A percentile compares a stretch with the other conserved stretches of the same genome.
These are phyloP conservation scores for Mycena galericulata DNA, from an alignment of 768 basidiomycete species.

Conservation along the genomic window DNA sequence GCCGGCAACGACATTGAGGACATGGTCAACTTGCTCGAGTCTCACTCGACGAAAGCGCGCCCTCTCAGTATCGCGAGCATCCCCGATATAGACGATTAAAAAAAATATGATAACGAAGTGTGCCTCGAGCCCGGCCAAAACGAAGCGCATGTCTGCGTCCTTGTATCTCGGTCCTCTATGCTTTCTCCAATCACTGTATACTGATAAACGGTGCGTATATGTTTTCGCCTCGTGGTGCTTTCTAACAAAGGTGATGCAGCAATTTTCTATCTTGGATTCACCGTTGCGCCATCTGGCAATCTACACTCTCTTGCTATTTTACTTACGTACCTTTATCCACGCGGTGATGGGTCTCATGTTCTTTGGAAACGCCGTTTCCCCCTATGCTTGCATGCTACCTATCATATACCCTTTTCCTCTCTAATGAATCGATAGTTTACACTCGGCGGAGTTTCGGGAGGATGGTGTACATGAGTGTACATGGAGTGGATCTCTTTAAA, in stretches of 20 bases:
- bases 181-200: conserved; percentile 30
- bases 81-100: conserved; percentile 51
- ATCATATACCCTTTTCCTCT: conserved; percentile 21
- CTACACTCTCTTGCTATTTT: conserved; percentile 29
- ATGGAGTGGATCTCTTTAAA: too few relatives aligned
- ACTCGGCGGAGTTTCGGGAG: not conserved
- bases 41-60: conserved; percentile 50
- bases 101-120: conserved; percentile 9
- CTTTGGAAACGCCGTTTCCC: conserved; percentile 15
- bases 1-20: conserved; percentile 65
- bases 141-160: not conserved
- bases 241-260: not conserved
- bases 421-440: conserved; percentile 5
- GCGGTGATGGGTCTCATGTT: conserved; percentile 11
- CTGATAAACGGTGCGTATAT: conserved; percentile 30
- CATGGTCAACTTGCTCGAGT: conserved; percentile 76
- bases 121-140: not conserved
- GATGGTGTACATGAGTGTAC: too few relatives aligned
- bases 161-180: conserved; percentile 10
- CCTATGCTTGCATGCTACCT: conserved; percentile 15
- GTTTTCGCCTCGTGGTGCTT: not conserved
- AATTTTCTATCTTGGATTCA: conserved; percentile 11
- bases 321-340: conserved; percentile 9
- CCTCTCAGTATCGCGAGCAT: conserved; percentile 60
- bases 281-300: conserved; percentile 13